These are phyloP conservation scores for Zychaea mexicana DNA, from an alignment of 371 early-diverging fungal species.

Conservation along the genomic window DNA sequence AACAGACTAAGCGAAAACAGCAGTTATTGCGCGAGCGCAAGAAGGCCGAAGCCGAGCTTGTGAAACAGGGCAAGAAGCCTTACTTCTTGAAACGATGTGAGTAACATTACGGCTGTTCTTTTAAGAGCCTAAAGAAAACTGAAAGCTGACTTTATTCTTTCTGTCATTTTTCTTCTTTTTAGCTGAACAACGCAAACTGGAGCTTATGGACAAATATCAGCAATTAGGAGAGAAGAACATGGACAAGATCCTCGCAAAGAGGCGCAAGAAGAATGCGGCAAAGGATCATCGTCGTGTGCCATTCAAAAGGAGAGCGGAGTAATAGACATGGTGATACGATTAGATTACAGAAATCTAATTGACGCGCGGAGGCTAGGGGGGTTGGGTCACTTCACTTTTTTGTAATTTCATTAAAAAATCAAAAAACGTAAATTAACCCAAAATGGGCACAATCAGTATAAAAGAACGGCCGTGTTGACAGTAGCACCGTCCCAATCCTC, in stretches of 20 bases:
- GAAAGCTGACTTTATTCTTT: background rate
- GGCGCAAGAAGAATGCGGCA: slow-evolving; percentile 85
- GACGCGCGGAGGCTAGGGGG: background rate
- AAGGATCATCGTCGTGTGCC: slow-evolving; percentile 68
- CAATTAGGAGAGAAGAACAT: slow-evolving; percentile 67
- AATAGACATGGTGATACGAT: background rate
- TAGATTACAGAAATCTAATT: slow-evolving; percentile 1
- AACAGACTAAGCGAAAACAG: slow-evolving; percentile 65
- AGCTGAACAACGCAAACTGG: slow-evolving; percentile 82
- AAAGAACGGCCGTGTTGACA: background rate
- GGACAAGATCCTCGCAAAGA: slow-evolving; percentile 83
- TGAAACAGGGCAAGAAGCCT: slow-evolving; percentile 86
- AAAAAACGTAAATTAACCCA: slow-evolving; percentile 3
- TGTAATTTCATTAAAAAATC: background rate
- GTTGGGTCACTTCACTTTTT: background rate
- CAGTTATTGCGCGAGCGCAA: slow-evolving; percentile 72
- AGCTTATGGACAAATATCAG: slow-evolving; percentile 78
- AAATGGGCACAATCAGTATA: background rate
- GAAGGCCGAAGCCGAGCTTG: slow-evolving; percentile 77
- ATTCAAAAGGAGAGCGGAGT: slow-evolving; percentile 44
- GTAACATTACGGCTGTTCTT: slow-evolving; percentile 10
- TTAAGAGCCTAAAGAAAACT: background rate
- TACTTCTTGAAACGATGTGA: slow-evolving; percentile 87
- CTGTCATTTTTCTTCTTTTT: slow-evolving; percentile 10
- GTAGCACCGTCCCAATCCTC: no score